Evolutionary conservation across 768 basidiomycete species (phyloP), one percentile per base, ranked within the genome.

Genomic region (Rhodotorula taiwanensis): DNA sequence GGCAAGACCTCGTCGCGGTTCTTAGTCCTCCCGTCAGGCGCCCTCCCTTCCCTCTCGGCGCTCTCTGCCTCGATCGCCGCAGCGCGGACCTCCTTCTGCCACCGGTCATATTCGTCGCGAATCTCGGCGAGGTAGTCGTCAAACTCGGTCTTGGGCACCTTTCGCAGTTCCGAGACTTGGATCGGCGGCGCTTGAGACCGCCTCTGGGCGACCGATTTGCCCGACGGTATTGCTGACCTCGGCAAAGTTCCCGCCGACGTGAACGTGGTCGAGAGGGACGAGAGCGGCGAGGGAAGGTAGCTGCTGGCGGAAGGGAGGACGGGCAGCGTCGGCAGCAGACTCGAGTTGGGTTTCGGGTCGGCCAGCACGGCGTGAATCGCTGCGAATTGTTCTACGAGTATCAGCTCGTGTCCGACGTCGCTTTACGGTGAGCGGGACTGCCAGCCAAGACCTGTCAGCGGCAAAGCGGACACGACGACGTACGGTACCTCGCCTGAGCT

Each of bases 331-430:
- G 90, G 84, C 74, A 94, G 89, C 34, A 93, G 87, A 18, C 93
- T 90, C 11, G 87, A 86, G 52, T 87, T 11, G 34, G 34, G 87
- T 72, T 86, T 85, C 1, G 93, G 93, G 71, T 87, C 91, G 72
- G 92, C 92, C 55, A 95, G 82, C 31, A 95, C 88, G 23, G 89
- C 92, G 14, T 92, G 93, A 67, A 95, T 92, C 43, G 91, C 93
- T 95, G 74, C n/a, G 11, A 25, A 8, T n/a, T 11, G 30, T 4
- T 25, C 11, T 25, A 28, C 1, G 31, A 44, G 30, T 14, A 31
- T 11, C 33, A 31, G n/a, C n/a, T 16, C 33, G 31, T 25, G 44
- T 25, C 20, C 8, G 34, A n/a, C n/a, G n/a, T n/a, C 21, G 34
- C 23, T 44, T 5, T 25, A 21, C 21, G 30, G 57, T 39, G 31